Evolutionary conservation across 352 stramenopile species (phyloP).

Genomic region (Phytophthora constricta): DNA sequence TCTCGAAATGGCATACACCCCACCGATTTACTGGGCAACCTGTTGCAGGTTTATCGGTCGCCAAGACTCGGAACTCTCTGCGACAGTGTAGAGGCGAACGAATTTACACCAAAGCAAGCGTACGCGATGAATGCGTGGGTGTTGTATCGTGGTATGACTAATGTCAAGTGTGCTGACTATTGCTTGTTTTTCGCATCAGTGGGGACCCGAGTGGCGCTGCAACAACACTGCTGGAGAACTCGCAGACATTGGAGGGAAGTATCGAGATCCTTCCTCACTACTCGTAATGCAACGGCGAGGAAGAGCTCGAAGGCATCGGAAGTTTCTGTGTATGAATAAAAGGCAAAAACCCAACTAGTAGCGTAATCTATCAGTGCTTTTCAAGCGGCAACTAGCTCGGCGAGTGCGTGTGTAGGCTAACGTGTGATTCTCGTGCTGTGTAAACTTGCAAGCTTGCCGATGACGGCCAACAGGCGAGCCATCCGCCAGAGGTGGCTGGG

Average conservation of each 20-base stretch:
- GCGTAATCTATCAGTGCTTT: conserved; percentile 37
- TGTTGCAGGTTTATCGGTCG: conserved; percentile 64
- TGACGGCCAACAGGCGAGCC: no score
- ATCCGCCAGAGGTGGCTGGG: no score
- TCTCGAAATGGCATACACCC: conserved; percentile 39
- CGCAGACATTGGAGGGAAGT: conserved; percentile 53
- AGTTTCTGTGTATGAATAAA: conserved; percentile 41
- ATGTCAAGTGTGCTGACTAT: not conserved
- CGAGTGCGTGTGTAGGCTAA: conserved; percentile 13
- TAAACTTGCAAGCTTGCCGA: conserved; percentile 1
- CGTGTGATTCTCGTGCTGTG: conserved; percentile 14
- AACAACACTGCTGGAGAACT: conserved; percentile 50
- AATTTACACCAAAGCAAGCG: conserved; percentile 24
- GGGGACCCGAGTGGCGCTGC: conserved; percentile 14
- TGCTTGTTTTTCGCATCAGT: not conserved
- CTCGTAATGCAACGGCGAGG: conserved; percentile 33
- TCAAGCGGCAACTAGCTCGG: conserved; percentile 28
- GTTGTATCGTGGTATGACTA: not conserved
- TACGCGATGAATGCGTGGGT: conserved; percentile 9
- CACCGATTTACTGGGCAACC: conserved; percentile 71
- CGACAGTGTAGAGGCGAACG: conserved; percentile 33
- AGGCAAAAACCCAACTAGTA: conserved; percentile 29
- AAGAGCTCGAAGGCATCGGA: conserved; percentile 1
- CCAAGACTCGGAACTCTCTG: conserved; percentile 48
- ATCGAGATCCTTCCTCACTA: conserved; percentile 76